Conservation (phyloP, 176 grass and related monocot species). For the Oryza meyeriana region DNA sequence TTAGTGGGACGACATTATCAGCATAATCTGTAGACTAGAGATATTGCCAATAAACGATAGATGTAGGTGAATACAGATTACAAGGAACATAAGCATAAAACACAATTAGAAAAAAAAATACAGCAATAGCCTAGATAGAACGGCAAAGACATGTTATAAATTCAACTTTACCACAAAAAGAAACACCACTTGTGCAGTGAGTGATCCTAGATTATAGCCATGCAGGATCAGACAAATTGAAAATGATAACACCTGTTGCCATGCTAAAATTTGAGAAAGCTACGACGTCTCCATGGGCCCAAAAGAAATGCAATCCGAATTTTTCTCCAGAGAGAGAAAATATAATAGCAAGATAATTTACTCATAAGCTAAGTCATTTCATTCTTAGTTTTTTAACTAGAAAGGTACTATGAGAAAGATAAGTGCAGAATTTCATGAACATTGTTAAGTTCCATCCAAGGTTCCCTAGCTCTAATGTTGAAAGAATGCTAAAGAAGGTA, state of each 20-base stretch:
- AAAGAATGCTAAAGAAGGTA: not conserved
- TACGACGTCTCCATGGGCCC: not conserved
- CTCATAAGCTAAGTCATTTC: not conserved
- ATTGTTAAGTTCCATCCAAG: not conserved
- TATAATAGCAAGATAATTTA: not conserved
- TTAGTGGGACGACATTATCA: not conserved
- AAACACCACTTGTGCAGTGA: not conserved
- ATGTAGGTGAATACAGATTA: not conserved
- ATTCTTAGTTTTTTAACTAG: not conserved
- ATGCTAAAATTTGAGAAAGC: not conserved
- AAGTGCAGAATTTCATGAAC: not conserved
- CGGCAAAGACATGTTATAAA: slow-evolving; percentile 1
- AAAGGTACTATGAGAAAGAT: not conserved
- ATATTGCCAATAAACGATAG: not conserved
- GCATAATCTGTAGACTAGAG: not conserved
- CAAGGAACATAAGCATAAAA: not conserved
- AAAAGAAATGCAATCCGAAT: not conserved
- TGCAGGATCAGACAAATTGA: not conserved
- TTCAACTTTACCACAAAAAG: slow-evolving; percentile 2
- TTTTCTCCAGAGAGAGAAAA: not conserved
- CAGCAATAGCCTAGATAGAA: not conserved
- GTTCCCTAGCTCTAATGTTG: not conserved
- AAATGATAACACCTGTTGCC: not conserved
- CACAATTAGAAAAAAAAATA: not conserved
- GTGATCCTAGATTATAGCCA: not conserved